These are phyloP conservation scores for Phytophthora pinifolia DNA, from an alignment of 352 stramenopile species.

Conservation along the genomic window DNA sequence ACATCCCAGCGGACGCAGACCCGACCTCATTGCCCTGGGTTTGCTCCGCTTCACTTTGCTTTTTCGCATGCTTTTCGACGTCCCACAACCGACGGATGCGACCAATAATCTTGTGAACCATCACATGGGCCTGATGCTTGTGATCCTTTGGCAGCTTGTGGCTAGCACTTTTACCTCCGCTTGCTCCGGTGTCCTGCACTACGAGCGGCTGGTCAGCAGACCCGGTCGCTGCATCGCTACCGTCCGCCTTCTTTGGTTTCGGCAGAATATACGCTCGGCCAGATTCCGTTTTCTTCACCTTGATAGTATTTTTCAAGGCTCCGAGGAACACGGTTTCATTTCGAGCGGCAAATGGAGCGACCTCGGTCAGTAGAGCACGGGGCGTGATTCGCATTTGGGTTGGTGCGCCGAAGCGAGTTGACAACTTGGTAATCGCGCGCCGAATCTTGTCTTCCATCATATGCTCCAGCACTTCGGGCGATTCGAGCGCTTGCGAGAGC, in stretches of 20 bases:
- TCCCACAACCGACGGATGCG: slow-evolving; percentile 62
- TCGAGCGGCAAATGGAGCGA: slow-evolving; percentile 65
- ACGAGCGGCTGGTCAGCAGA: slow-evolving; percentile 1
- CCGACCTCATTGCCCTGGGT: slow-evolving; percentile 12
- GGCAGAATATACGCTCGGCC: slow-evolving; percentile 77
- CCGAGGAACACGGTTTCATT: slow-evolving; percentile 81
- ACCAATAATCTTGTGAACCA: slow-evolving; percentile 64
- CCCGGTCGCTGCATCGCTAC: slow-evolving; percentile 9
- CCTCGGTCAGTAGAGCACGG: slow-evolving; percentile 77
- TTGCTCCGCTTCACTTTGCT: slow-evolving; percentile 9
- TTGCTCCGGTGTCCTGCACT: slow-evolving; percentile 21
- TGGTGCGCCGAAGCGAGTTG: slow-evolving; percentile 64
- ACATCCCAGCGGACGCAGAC: slow-evolving; percentile 28
- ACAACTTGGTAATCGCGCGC: slow-evolving; percentile 74
- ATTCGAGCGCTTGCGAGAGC: slow-evolving; percentile 77
- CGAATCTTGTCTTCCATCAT: slow-evolving; percentile 89
- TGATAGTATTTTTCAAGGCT: slow-evolving; percentile 65
- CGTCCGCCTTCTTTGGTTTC: slow-evolving; percentile 32
- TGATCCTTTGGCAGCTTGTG: slow-evolving; percentile 69
- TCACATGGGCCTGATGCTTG: slow-evolving; percentile 59
- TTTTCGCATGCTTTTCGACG: slow-evolving; percentile 42
- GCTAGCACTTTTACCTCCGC: slow-evolving; percentile 27
- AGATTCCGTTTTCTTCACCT: slow-evolving; percentile 80
- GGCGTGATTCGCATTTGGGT: slow-evolving; percentile 82
- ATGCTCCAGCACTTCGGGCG: slow-evolving; percentile 79